Base-by-base conservation (phyloP, 352 stramenopile genomes). In the Globisporangium parvum region DNA sequence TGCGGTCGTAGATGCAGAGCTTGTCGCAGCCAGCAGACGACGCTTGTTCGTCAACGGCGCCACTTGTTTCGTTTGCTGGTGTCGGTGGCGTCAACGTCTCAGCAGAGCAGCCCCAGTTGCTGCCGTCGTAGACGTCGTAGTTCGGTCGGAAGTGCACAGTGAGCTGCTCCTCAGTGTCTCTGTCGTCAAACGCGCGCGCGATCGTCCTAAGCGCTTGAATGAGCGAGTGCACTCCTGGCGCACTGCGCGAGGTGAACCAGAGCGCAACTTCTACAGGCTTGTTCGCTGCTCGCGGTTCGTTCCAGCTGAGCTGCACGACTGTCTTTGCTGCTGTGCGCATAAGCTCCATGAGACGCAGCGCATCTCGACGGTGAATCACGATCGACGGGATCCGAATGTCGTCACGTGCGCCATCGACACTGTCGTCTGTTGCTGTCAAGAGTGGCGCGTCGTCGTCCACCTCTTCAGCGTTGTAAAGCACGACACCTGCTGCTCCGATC, bases 301-400 rank as follows among this genome's bases (percentile, higher is more conserved):
- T 5, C 40, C 40, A 41, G 41, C 40, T 57, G 28, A 57, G n/a
- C 41, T 50, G 52, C 26, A 50, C 52, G 31, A 73, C 61, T 21
- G 59, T 63, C 26, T 55, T 60, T n/a, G 20, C 26, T 0, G 35
- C 9, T 6, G 47, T 23, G 14, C 46, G 21, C 37, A 70, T 26
- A 21, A 72, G 56, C 26, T 55, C 39, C 12, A 60, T 51, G n/a
- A 75, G 58, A 18, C 40, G 24, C 6, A 41, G 26, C 0, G 53
- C 67, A 31, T 70, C 65, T 4, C 47, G 48, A 45, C 60, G 57
- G 40, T 60, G 54, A 47, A 75, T 62, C n/a, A 72, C 10, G 2
- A 75, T 17, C 31, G 67, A 62, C 11, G 67, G 64, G 26, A 72
- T 70, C 14, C 18, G 53, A 20, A 74, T 53, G 39, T 74, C 66